Conservation (phyloP, 768 basidiomycete species). For the Neoboletus brunneissimus region DNA sequence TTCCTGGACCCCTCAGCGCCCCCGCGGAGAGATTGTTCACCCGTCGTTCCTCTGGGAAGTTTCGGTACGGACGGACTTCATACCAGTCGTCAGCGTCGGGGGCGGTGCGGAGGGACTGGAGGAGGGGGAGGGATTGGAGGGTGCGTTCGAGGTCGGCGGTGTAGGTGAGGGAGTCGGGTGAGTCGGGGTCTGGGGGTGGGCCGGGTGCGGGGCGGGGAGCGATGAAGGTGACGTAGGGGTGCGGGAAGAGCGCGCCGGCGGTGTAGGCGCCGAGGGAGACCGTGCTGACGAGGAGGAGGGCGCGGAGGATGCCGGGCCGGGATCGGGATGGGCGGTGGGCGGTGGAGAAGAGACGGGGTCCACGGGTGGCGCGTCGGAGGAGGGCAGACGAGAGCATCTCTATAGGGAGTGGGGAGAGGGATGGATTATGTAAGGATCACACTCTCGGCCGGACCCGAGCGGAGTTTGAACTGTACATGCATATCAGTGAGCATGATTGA, state of each 20-base stretch:
- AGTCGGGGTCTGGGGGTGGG: slow-evolving; percentile 52
- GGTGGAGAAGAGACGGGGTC: slow-evolving; percentile 20
- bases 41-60: slow-evolving; percentile 66
- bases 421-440: slow-evolving; percentile 4
- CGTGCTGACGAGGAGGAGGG: slow-evolving; percentile 20
- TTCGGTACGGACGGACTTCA: slow-evolving; percentile 70
- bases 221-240: slow-evolving; percentile 59
- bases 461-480: slow-evolving; percentile 11
- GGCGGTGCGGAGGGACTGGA: slow-evolving; percentile 48
- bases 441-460: slow-evolving; percentile 22
- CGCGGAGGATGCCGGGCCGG: slow-evolving; percentile 9
- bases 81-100: slow-evolving; percentile 65
- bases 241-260: slow-evolving; percentile 69
- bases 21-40: slow-evolving; percentile 86
- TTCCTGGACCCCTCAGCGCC: slow-evolving; percentile 83
- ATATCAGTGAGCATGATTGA: neutral
- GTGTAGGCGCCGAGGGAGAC: slow-evolving; percentile 38
- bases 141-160: slow-evolving; percentile 60
- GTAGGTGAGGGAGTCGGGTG: slow-evolving; percentile 56
- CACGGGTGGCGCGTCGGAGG: slow-evolving; percentile 7
- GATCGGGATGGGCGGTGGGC: neutral
- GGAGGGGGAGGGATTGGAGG: slow-evolving; percentile 62
- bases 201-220: slow-evolving; percentile 77
- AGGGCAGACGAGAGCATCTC: slow-evolving; percentile 4
- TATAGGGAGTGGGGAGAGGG: neutral